Evolutionary conservation across 805 yeast genomes (phyloP).

Genomic region (Naumovozyma castellii): DNA sequence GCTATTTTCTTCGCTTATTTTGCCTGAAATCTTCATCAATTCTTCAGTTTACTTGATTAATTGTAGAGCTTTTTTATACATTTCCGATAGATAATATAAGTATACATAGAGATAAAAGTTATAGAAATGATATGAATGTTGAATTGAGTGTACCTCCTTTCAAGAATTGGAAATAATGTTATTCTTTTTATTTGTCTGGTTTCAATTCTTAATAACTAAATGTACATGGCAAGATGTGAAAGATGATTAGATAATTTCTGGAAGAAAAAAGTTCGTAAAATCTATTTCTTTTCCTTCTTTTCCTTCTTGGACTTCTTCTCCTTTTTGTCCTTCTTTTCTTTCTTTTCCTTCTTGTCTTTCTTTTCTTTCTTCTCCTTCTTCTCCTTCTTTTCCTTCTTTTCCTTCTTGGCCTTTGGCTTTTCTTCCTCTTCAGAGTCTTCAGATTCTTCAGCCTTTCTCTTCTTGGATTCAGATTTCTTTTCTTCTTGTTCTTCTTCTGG

Average conservation of each 20-base stretch:
- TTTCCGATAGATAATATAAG: neutral
- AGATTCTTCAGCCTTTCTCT: constrained; percentile 25
- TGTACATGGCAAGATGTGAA: neutral
- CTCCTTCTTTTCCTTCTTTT: constrained; percentile 34
- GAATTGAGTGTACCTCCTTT: neutral
- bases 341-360: constrained; percentile 44
- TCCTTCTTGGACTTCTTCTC: constrained; percentile 43
- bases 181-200: neutral
- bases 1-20: too few species aligned
- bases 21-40: too few species aligned
- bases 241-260: neutral
- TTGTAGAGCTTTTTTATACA: neutral
- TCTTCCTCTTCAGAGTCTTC: constrained; percentile 31
- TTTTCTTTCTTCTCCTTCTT: constrained; percentile 41
- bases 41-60: neutral
- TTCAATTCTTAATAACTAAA: neutral
- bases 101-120: neutral
- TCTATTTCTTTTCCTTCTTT: constrained; percentile 34
- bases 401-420: constrained; percentile 12
- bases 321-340: constrained; percentile 41
- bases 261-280: too few species aligned
- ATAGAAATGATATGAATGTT: neutral
- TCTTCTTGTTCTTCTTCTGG: constrained; percentile 35
- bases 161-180: neutral
- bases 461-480: constrained; percentile 23